Percentiles rank a stretch among this genome's conserved stretches.
Evolutionary conservation across 2,329 filamentous ascomycete genomes (phyloP).

Genomic region (Cladosporium sp.): DNA sequence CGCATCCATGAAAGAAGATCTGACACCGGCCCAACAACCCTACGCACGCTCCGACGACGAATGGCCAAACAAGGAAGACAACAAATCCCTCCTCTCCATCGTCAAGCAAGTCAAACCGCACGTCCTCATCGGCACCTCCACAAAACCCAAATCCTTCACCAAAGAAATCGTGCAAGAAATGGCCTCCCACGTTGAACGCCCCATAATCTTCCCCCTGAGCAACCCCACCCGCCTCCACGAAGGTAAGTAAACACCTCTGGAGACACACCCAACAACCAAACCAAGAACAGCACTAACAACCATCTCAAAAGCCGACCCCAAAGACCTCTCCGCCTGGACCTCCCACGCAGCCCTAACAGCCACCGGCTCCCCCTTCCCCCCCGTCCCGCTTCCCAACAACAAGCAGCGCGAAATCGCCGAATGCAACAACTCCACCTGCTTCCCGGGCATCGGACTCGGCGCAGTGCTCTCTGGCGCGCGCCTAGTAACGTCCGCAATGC

Average conservation of each 20-base stretch:
- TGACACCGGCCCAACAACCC: slow-evolving; percentile 61
- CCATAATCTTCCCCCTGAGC: slow-evolving; percentile 83
- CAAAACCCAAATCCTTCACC: slow-evolving; percentile 70
- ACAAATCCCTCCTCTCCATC: slow-evolving; percentile 59
- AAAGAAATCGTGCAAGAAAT: slow-evolving; percentile 69
- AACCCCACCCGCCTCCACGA: slow-evolving; percentile 84
- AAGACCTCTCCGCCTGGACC: slow-evolving; percentile 74
- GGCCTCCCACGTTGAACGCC: slow-evolving; percentile 65
- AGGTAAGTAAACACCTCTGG: slow-evolving; percentile 11
- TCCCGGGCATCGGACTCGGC: slow-evolving; percentile 80
- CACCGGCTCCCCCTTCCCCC: slow-evolving; percentile 76
- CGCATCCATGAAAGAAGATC: slow-evolving; percentile 53
- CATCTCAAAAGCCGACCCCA: slow-evolving; percentile 54
- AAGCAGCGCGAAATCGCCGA: slow-evolving; percentile 61
- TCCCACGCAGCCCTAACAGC: slow-evolving; percentile 72
- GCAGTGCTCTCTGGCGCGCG: slow-evolving; percentile 64
- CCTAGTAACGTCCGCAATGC: slow-evolving; percentile 69
- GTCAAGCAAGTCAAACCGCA: slow-evolving; percentile 70
- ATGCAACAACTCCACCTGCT: slow-evolving; percentile 84
- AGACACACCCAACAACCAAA: too few species aligned
- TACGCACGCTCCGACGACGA: slow-evolving; percentile 62
- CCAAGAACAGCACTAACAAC: too few species aligned
- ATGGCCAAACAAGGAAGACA: slow-evolving; percentile 56
- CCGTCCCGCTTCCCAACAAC: slow-evolving; percentile 56
- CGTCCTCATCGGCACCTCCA: slow-evolving; percentile 79